A percentile compares a stretch with the other conserved stretches of the same genome.
These are phyloP conservation scores for Talaromyces pinophilus DNA, from an alignment of 2,329 filamentous ascomycete genomes.

Conservation along the genomic window DNA sequence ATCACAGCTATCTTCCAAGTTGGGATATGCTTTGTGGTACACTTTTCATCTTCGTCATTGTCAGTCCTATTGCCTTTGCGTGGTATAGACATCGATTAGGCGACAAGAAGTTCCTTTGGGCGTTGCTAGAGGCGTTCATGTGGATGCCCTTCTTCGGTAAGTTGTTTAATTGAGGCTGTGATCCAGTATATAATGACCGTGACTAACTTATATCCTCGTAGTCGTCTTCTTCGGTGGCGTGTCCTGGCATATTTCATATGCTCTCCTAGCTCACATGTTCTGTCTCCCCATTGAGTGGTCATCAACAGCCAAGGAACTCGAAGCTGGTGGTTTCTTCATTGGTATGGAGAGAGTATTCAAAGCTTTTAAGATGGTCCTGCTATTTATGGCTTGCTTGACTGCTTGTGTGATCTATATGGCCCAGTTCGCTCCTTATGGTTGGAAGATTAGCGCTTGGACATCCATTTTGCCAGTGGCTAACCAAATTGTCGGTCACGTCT, in stretches of 20 bases:
- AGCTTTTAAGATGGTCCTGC: conserved; percentile 64
- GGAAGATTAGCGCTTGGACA: conserved; percentile 21
- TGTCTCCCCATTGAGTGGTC: conserved; percentile 86
- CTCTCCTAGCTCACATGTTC: conserved; percentile 79
- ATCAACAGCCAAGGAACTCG: conserved; percentile 72
- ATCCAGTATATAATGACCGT: background rate
- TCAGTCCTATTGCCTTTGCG: conserved; percentile 47
- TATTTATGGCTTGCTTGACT: conserved; percentile 22
- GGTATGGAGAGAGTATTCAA: conserved; percentile 77
- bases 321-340: conserved; percentile 80
- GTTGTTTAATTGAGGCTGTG: background rate
- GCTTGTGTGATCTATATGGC: conserved; percentile 19
- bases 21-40: conserved; percentile 43
- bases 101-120: conserved; percentile 53
- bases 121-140: conserved; percentile 60
- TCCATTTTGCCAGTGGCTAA: conserved; percentile 21
- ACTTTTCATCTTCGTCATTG: conserved; percentile 21
- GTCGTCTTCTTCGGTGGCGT: conserved; percentile 77
- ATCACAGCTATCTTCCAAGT: conserved; percentile 67
- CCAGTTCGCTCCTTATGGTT: conserved; percentile 15
- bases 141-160: conserved; percentile 58
- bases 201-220: background rate
- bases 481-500: conserved; percentile 23
- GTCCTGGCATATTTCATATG: conserved; percentile 73
- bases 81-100: conserved; percentile 64